Percentiles rank a stretch among this genome's conserved stretches.
phyloP scores from a whole-genome alignment of 148 eudicot species.

The Rhododendron vialii region DNA sequence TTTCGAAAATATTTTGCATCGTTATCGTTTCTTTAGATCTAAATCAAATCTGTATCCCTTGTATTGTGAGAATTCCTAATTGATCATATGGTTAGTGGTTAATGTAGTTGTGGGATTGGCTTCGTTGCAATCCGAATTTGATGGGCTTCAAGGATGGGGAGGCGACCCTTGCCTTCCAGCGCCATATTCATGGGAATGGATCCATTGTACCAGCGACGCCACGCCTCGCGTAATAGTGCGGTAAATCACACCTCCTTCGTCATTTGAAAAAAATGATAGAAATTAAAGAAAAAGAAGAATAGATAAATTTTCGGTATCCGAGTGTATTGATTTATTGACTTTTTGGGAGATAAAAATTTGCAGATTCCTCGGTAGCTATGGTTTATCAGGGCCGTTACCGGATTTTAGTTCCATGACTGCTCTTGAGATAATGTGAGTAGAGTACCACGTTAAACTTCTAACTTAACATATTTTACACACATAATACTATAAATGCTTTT shows the following conservation, averaged over 20 bases:
- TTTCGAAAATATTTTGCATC: no score
- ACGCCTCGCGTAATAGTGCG: slow-evolving; percentile 34
- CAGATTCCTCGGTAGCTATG: slow-evolving; percentile 33
- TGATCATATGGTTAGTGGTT: not conserved
- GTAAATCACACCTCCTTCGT: slow-evolving; percentile 13
- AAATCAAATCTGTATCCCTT: no score
- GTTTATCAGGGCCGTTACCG: slow-evolving; percentile 33
- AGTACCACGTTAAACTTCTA: not conserved
- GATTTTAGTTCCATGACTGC: slow-evolving; percentile 44
- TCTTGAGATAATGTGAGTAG: slow-evolving; percentile 38
- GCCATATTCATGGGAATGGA: slow-evolving; percentile 46
- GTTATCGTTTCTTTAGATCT: no score
- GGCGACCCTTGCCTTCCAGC: slow-evolving; percentile 51
- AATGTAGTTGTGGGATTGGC: slow-evolving; percentile 22
- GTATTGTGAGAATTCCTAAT: not conserved
- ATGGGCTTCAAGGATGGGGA: slow-evolving; percentile 27
- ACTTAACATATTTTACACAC: not conserved
- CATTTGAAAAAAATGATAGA: not conserved
- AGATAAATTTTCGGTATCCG: not conserved
- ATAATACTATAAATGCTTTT: not conserved
- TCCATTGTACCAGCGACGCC: slow-evolving; percentile 26
- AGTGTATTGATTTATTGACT: not conserved
- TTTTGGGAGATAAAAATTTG: not conserved
- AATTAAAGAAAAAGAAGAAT: not conserved
- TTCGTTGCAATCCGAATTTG: slow-evolving; percentile 24